Evolutionary conservation across 2,329 filamentous ascomycete species (phyloP).

Genomic region (Pseudogymnoascus sp.): DNA sequence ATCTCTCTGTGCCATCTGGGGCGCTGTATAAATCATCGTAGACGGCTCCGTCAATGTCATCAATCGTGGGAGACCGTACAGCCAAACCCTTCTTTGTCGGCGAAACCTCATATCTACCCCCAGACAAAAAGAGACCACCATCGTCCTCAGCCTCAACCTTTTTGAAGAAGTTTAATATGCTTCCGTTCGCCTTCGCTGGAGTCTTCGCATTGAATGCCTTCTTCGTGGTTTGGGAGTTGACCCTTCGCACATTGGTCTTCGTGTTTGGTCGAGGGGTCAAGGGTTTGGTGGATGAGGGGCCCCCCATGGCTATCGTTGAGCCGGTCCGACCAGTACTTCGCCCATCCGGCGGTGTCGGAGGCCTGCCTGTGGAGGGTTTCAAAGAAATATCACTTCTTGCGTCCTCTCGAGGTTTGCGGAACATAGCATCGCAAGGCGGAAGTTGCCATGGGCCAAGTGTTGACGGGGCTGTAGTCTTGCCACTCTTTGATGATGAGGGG

Average conservation of each 20-base stretch:
- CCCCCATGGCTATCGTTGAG: constrained; percentile 18
- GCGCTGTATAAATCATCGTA: constrained; percentile 24
- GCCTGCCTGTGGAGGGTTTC: constrained; percentile 41
- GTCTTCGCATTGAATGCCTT: constrained; percentile 21
- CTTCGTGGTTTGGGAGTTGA: constrained; percentile 16
- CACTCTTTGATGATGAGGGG: background rate
- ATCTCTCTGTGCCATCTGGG: constrained; percentile 27
- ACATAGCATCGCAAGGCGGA: constrained; percentile 33
- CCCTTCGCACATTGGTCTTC: constrained; percentile 21
- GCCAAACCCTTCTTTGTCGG: constrained; percentile 11
- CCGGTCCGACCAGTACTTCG: background rate
- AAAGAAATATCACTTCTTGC: constrained; percentile 29
- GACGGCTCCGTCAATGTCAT: constrained; percentile 14
- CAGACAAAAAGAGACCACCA: constrained; percentile 48
- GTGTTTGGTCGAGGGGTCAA: constrained; percentile 24
- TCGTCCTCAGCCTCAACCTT: constrained; percentile 50
- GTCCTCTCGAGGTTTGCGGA: constrained; percentile 46
- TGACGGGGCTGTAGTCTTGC: background rate
- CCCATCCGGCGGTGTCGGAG: constrained; percentile 41
- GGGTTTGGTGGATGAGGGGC: constrained; percentile 22
- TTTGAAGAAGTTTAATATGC: constrained; percentile 68
- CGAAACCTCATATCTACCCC: constrained; percentile 26
- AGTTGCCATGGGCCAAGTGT: background rate
- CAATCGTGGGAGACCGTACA: constrained; percentile 13
- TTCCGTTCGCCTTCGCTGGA: constrained; percentile 44